Base-by-base conservation (phyloP, 257 asterid genomes). In the Thymus mandschuricus region DNA sequence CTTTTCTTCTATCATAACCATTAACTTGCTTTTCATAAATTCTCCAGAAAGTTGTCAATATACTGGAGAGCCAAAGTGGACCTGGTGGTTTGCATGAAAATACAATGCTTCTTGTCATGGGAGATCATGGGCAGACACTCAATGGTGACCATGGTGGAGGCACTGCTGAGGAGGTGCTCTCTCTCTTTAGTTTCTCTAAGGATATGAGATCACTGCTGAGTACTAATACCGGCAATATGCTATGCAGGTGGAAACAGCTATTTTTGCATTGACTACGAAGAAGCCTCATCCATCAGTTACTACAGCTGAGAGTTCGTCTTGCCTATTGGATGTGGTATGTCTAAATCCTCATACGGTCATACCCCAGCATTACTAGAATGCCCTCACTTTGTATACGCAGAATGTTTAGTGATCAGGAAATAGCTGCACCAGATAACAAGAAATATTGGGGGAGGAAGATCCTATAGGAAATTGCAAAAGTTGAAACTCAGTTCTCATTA, bases 111-210 rank as follows among this genome's bases (percentile, higher is more conserved):
- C 89, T 93, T 79, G 97, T 93, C 61, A 93, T 93, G 98, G 98
- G 98, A 52, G 98, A 93, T 84, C 98, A 93, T 45, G 98, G 98
- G 77, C 98, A 93, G 81, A 93, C 98, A 68, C 64, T 91, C 60
- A 93, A 93, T 69, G 97, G 98, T 44, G 97, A 91, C 80, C 98
- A 93, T 75, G 98, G 98, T 12, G 97, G 98, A 74, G 98, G 97
- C 80, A 84, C 89, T 79, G 85, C 96, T 10, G 98, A 93, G 78
- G 98, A 93, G 97, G 98, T 92, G 29, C 35, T 10, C 49, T 66
- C 64, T 77, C 75, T 69, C 74, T 71, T 74, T 72, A 68, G 64
- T 33, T 70, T 76, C 54, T 72, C 65, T 51, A 15, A 48, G 49
- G 66, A 68, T 68, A 11, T 70, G 27, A 31, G 43, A 21, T 56